These are phyloP conservation scores for Colletotrichum cuscutae DNA, from an alignment of 2,329 filamentous ascomycete species.

Conservation along the genomic window DNA sequence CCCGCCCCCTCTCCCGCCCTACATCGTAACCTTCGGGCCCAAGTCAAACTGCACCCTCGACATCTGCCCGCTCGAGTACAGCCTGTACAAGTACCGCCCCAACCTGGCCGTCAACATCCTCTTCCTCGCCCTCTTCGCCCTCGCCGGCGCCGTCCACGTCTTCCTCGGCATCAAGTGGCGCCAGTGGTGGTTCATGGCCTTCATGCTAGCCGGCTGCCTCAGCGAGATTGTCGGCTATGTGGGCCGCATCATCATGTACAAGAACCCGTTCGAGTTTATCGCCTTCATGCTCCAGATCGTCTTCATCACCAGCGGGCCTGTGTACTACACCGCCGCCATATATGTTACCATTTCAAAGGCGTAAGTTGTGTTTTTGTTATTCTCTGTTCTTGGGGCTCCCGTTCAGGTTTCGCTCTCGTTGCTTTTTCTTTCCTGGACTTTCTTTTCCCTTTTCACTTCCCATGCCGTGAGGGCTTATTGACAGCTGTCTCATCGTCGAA, in stretches of 20 bases:
- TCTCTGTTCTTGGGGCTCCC: not conserved
- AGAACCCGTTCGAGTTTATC: slow-evolving; percentile 67
- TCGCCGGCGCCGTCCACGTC: slow-evolving; percentile 58
- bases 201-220: slow-evolving; percentile 66
- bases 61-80: slow-evolving; percentile 56
- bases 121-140: slow-evolving; percentile 55
- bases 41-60: slow-evolving; percentile 60
- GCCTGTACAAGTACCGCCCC: slow-evolving; percentile 59
- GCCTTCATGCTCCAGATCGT: slow-evolving; percentile 75
- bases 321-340: slow-evolving; percentile 69
- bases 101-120: slow-evolving; percentile 52
- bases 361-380: slow-evolving; percentile 37
- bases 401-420: not conserved
- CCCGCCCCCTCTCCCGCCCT: slow-evolving; percentile 20
- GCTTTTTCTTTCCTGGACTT: not conserved
- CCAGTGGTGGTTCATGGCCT: slow-evolving; percentile 58
- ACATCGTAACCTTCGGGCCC: slow-evolving; percentile 53
- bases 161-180: slow-evolving; percentile 58
- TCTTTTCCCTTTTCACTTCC: not conserved
- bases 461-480: not conserved
- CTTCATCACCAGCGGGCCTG: slow-evolving; percentile 63
- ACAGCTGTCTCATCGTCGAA: not conserved
- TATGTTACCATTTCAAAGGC: slow-evolving; percentile 68
- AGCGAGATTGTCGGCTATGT: slow-evolving; percentile 71
- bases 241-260: slow-evolving; percentile 66